Evolutionary conservation across 2,329 filamentous ascomycete genomes (phyloP).

Genomic region (Coniochaeta prunicola): DNA sequence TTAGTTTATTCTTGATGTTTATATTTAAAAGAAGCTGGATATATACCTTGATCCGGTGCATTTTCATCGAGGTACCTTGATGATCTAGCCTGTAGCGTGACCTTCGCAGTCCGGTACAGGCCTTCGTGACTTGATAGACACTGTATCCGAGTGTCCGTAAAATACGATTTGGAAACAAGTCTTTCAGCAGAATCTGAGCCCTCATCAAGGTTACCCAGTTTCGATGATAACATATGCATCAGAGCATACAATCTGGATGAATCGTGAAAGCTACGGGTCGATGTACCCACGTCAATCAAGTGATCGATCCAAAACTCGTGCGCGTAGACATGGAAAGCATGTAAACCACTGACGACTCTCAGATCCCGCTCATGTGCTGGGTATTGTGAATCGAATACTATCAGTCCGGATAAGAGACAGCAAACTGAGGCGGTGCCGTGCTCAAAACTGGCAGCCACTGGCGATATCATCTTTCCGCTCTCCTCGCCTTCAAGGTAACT

Average conservation of each 20-base stretch:
- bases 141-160: neutral
- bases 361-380: constrained; percentile 2
- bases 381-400: constrained; percentile 5
- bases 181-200: neutral
- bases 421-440: constrained; percentile 15
- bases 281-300: constrained; percentile 10
- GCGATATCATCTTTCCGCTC: constrained; percentile 5
- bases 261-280: neutral
- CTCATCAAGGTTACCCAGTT: neutral
- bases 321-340: constrained; percentile 22
- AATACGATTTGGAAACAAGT: neutral
- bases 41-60: neutral
- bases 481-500: constrained; percentile 10
- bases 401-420: constrained; percentile 17
- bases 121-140: neutral
- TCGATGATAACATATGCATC: neutral
- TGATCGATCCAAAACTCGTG: constrained; percentile 22
- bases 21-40: neutral
- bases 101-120: neutral
- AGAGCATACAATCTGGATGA: neutral
- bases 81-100: neutral
- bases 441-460: constrained; percentile 7
- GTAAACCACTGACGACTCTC: constrained; percentile 17
- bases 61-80: neutral
- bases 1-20: neutral